Base-by-base conservation (phyloP, 805 yeast genomes). In the Diddensiella caesifluorescens region DNA sequence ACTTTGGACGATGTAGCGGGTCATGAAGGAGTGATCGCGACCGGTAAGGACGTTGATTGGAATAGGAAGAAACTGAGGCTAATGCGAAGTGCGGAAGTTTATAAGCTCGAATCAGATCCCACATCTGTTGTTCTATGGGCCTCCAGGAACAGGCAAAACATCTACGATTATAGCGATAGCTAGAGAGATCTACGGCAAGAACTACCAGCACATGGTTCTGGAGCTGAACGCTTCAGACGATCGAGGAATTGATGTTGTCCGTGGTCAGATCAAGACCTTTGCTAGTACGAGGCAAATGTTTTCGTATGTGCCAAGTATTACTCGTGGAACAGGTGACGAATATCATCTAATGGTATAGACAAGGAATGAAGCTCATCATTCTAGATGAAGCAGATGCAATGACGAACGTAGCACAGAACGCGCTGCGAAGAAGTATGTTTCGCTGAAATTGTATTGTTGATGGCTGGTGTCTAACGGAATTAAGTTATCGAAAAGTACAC, bases 141-240 rank as follows among this genome's bases (percentile, higher is more conserved):
- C 95, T 1, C 95, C 95, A 13, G 95, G 95, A 16, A 87, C 95
- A 0, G 95, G 95, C 51, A 87, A 87, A 61, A 87, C 95, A 0
- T 83, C 95, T 2, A 86, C 95, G 2, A 82, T 87, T 50, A 73
- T 83, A 18, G 96, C 97, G 1, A 64, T 89, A 44, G 95, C 97
- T 1, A 70, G 77, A 44, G 95, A 88, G 56, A 75, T 89, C 5
- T 89, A 83, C 58, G 99, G 98, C 2, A 75, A 78, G 49, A 71
- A 74, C 47, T 85, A 84, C 60, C 77, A 73, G 53, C 84, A 87
- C 57, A 88, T 89, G 89, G 97, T 92, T 1, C 67, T 92, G 42
- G 98, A 92, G 60, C 71, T 92, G 61, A 92, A 92, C 64, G 98
- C 98, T 3, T 82, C 94, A 3, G 98, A 92, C 62, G 98, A 92